Evolutionary conservation across 176 grass and related monocot species (phyloP), one percentile per base, ranked within the genome.

Genomic region (Themeda triandra): DNA sequence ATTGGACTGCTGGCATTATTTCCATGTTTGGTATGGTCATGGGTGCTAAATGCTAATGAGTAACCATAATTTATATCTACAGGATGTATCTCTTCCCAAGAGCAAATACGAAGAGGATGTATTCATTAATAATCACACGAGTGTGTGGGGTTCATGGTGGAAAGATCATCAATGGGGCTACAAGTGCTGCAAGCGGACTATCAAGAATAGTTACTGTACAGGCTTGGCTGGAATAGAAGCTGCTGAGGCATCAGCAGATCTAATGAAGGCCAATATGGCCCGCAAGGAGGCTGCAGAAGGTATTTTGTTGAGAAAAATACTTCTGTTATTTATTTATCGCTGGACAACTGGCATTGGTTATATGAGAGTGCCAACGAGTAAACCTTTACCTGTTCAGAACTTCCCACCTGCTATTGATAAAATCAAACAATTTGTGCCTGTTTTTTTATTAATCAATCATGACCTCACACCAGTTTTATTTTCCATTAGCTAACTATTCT

Each of bases 81-180:
- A 98, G 92, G 96, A 98, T 80, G 71, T 89, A 40, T 66, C 89
- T 27, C 83, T 98, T 82, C 96, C 96, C 31, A 95, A 88, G 75
- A 98, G 96, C 88, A 98, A 94, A 74, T 95, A 98, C 25, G 96
- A 98, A 87, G 96, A 98, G 80, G 93, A 98, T 53, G 78, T 94
- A 19, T 92, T 84, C 59, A 93, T 95, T 66, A 98, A 98, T 81
- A 98, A 98, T 71, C 96, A 98, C 78, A 98, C 89, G 0, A 87
- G 63, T 39, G 91, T 98, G 63, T 95, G 93, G 96, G 96, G 96
- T 72, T 95, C 93, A 21, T 98, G 96, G 96, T 98, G 96, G 93
- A 98, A 91, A 81, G 93, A 98, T 77, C 91, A 92, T 85, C 93
- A 95, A 65, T 98, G 96, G 96, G 93, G 96, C 69, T 98, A 95